Base-by-base conservation (phyloP, 352 stramenopile genomes). In the Proteromonas lacertae region DNA sequence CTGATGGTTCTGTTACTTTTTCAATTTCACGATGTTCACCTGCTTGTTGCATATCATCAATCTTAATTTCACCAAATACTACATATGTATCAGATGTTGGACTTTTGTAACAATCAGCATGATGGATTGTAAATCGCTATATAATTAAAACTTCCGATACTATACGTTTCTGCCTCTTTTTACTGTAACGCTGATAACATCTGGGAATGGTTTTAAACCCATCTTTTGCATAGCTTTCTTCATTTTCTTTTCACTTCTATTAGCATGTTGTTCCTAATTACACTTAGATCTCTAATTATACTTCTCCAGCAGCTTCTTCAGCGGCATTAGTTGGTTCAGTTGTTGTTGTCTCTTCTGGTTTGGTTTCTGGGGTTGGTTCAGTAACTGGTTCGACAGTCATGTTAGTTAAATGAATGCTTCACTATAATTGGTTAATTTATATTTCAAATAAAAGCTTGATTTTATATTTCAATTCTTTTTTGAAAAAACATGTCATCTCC, bases 171-270 rank as follows among this genome's bases (percentile, higher is more conserved):
- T 90, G 56, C 73, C 87, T 57, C 86, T 90, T 61, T 93, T 93
- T 42, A 97, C 81, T 12, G 77, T 91, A 32, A 93, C 80, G 43
- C 80, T 66, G 44, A 89, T 70, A 53, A 97, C 78, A 50, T 77
- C 82, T 36, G 65, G 57, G 32, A 97, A 69, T 21, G 68, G 62
- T 49, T 90, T 87, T 64, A 97, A 82, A 37, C 79, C 79, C 30
- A 96, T 67, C 66, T 96, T 96, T 53, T 88, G 69, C 69, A 97
- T 92, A 37, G 79, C 78, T 63, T 96, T 95, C 48, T 81, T 74
- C 31, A 75, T 71, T 61, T 97, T 96, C 64, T 93, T 94, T 61
- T 97, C 84, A 44, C 74, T 70, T 43, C 81, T 71, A 50, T 3
- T 32, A 16, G 32, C 4, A 62, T 21, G 19, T 21, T 41, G 29